Base-by-base conservation (phyloP, 2,329 filamentous ascomycete genomes). In the Coniochaeta sp. region DNA sequence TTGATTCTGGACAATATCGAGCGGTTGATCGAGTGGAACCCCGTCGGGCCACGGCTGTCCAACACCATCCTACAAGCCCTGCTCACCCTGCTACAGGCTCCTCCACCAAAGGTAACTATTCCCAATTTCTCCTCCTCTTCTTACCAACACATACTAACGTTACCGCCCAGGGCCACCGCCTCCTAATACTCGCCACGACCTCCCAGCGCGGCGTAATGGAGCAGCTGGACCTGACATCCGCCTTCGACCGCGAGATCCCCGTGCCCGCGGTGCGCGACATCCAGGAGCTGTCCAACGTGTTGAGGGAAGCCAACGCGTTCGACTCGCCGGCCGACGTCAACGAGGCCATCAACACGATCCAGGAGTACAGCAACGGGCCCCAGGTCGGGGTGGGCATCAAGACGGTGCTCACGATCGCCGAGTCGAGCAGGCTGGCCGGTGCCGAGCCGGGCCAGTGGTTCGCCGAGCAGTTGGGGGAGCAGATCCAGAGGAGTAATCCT, bases 1-100 rank as follows among this genome's bases (percentile, higher is more conserved):
- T 79, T 99, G n/a, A 89, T 99, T 7, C 77, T 97, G 20, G 94
- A 97, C 67, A 88, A 94, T 60, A 87, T 99, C 59, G 94, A 97
- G 71, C 78, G 87, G 56, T 81, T 97, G 52, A 87, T 97, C 59
- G 92, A 96, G 64, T 99, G 90, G 89, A 91, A 92, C 40, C 89
- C 90, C 1, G 90, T 96, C 48, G 94, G 94, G 2, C 86, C 87
- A 32, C 84, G 91, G 45, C 95, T 96, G 74, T 92, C 87, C 62
- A 95, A 89, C 65, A 80, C 78, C 6, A 87, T 96, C 48, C 76
- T 95, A 20, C 86, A 90, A 58, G 84, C 89, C 14, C 71, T 96
- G 51, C 87, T 88, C 64, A 87, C 89, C 6, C 73, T 95, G 42
- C 77, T 95, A 52, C 78, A 83, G 54, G 88, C 89, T 54, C 79